Percentiles rank a stretch among this genome's conserved stretches.
These are phyloP conservation scores for Macrolepiota fuliginosa DNA, from an alignment of 768 basidiomycete genomes.

Conservation along the genomic window DNA sequence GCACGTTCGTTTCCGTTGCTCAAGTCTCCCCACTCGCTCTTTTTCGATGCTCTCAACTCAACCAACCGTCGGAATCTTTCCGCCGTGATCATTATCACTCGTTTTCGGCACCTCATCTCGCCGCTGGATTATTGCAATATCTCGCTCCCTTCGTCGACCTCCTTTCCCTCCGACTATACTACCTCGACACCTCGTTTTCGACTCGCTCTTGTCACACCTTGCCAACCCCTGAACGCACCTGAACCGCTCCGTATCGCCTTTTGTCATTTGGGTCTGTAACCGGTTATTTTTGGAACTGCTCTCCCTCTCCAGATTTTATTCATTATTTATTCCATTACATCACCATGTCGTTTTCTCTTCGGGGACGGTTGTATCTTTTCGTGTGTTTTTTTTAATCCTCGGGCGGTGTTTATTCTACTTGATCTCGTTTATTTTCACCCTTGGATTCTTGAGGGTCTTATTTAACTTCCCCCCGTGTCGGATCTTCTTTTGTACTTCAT, in stretches of 20 bases:
- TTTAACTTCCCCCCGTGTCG: not conserved
- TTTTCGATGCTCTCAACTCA: not conserved
- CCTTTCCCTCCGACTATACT: not conserved
- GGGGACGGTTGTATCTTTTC: slow-evolving; percentile 10
- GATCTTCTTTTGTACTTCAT: not conserved
- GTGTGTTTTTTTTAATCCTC: slow-evolving; percentile 1
- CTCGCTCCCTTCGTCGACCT: not conserved
- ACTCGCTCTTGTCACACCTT: not conserved
- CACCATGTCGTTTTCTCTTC: not conserved
- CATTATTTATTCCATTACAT: slow-evolving; percentile 2
- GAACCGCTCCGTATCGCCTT: not conserved
- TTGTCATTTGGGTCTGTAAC: not conserved
- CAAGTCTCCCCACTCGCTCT: not conserved
- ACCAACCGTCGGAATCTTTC: not conserved
- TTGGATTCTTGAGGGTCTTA: not conserved
- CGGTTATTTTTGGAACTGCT: slow-evolving; percentile 1
- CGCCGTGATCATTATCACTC: not conserved
- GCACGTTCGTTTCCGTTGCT: not conserved
- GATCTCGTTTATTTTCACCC: not conserved
- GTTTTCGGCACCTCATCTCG: not conserved
- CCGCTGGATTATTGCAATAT: not conserved
- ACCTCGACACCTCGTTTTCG: not conserved
- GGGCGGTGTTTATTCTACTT: slow-evolving; percentile 1
- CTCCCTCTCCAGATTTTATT: not conserved
- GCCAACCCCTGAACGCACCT: not conserved